Percentiles rank a stretch among this genome's conserved stretches.
These are phyloP conservation scores for Schizonepeta tenuifolia DNA, from an alignment of 257 asterid species.

Conservation along the genomic window DNA sequence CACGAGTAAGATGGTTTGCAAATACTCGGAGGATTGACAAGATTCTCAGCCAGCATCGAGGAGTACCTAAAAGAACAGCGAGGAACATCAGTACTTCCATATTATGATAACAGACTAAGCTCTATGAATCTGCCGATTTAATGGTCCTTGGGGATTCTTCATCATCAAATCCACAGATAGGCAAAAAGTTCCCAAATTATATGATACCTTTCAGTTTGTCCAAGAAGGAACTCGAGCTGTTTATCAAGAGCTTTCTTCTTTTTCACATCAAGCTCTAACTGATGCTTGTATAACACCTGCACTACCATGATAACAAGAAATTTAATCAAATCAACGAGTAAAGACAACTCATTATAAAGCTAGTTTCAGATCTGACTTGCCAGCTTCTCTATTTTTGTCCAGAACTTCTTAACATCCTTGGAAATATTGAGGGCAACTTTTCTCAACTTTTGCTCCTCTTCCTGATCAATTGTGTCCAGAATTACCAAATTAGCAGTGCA, in stretches of 20 bases:
- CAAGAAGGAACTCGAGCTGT: conserved; percentile 97
- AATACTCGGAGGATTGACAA: conserved; percentile 63
- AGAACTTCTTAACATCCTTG: conserved; percentile 93
- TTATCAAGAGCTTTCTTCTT: conserved; percentile 95
- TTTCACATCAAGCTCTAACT: conserved; percentile 86
- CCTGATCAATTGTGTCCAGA: conserved; percentile 54
- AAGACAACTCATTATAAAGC: conserved; percentile 15
- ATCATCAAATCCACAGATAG: conserved; percentile 18
- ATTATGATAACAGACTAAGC: conserved; percentile 6
- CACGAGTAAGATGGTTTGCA: conserved; percentile 45
- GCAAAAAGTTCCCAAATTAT: conserved; percentile 19
- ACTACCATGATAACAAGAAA: conserved; percentile 32
- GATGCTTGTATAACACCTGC: conserved; percentile 96
- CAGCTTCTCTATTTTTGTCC: conserved; percentile 98
- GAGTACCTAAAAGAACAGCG: conserved; percentile 70
- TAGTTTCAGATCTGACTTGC: conserved; percentile 48
- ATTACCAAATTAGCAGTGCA: conserved; percentile 30
- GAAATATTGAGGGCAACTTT: conserved; percentile 89
- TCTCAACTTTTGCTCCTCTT: conserved; percentile 86
- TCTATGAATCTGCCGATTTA: conserved; percentile 23
- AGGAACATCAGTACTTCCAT: conserved; percentile 24
- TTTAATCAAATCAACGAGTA: conserved; percentile 30
- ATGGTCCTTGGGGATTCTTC: neutral
- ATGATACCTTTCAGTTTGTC: conserved; percentile 95
- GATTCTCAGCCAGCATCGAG: conserved; percentile 98